Evolutionary conservation across 768 basidiomycete species (phyloP).

Genomic region (Termitomyces sp.): DNA sequence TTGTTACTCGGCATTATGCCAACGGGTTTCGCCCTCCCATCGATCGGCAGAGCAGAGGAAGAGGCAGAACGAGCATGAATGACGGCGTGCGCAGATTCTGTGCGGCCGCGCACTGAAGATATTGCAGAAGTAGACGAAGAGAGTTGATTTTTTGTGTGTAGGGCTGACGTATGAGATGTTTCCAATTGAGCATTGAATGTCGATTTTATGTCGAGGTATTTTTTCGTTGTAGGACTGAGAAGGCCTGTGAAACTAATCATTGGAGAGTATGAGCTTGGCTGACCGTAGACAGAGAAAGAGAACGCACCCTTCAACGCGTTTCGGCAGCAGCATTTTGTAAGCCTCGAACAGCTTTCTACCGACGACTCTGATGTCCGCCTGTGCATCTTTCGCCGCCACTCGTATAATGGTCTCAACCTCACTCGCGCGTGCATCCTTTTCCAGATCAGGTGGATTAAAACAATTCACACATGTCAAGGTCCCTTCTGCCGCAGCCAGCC

Average conservation of each 20-base stretch:
- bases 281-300: neutral
- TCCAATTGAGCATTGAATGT: conserved; percentile 16
- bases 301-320: conserved; percentile 60
- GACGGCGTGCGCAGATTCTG: conserved; percentile 7
- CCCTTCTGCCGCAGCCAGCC: conserved; percentile 66
- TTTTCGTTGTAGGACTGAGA: conserved; percentile 72
- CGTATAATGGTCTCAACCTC: conserved; percentile 74
- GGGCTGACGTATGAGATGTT: conserved; percentile 15
- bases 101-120: conserved; percentile 20
- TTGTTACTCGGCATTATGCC: conserved; percentile 7
- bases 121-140: conserved; percentile 25
- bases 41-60: conserved; percentile 23
- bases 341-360: conserved; percentile 73
- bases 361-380: conserved; percentile 69
- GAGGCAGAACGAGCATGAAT: conserved; percentile 27
- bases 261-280: conserved; percentile 3
- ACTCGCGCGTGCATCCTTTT: conserved; percentile 60
- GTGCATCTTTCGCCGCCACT: conserved; percentile 66
- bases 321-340: conserved; percentile 69
- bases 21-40: conserved; percentile 9
- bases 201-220: conserved; percentile 61
- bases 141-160: conserved; percentile 14
- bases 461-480: conserved; percentile 66
- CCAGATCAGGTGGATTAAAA: conserved; percentile 78
- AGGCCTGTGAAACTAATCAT: conserved; percentile 63